Percentiles rank a stretch among this genome's conserved stretches.
phyloP scores from a whole-genome alignment of 1,284 basidiomycete species.

The Fomes fomentarius region DNA sequence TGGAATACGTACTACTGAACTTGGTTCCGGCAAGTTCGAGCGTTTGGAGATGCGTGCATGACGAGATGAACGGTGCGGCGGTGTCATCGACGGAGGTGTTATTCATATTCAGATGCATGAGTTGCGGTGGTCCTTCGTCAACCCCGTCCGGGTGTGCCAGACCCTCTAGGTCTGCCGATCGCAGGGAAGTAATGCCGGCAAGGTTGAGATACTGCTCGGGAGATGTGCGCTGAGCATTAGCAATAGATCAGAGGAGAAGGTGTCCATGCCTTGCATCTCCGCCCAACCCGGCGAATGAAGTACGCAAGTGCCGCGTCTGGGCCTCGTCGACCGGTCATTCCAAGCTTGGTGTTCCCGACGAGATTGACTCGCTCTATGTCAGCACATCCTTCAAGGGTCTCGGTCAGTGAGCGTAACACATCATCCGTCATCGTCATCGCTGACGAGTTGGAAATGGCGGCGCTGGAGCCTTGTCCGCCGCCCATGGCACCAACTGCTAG shows the following conservation, averaged over 20 bases:
- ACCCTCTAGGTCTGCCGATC: constrained; percentile 55
- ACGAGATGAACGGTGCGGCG: constrained; percentile 53
- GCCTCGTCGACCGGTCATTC: constrained; percentile 36
- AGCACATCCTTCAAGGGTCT: constrained; percentile 39
- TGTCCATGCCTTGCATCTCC: constrained; percentile 56
- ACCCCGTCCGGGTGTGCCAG: constrained; percentile 40
- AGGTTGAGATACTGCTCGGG: constrained; percentile 47
- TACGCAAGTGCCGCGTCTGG: constrained; percentile 42
- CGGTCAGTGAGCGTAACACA: constrained; percentile 48
- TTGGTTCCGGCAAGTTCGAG: constrained; percentile 62
- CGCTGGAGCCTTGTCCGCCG: constrained; percentile 46
- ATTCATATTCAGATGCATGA: constrained; percentile 58
- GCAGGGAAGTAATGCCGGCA: constrained; percentile 52
- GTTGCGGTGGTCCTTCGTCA: constrained; percentile 35
- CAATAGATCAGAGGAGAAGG: constrained; percentile 15
- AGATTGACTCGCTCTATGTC: constrained; percentile 57
- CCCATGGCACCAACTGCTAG: constrained; percentile 67
- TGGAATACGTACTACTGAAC: constrained; percentile 51
- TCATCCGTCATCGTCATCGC: constrained; percentile 61
- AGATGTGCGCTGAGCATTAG: background rate
- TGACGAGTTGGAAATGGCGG: constrained; percentile 47
- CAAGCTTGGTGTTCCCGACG: constrained; percentile 65
- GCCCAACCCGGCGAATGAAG: constrained; percentile 57
- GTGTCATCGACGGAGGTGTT: constrained; percentile 65
- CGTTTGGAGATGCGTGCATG: constrained; percentile 49